Base-by-base conservation (phyloP, 1,284 basidiomycete genomes). In the Kwoniella shivajii region DNA sequence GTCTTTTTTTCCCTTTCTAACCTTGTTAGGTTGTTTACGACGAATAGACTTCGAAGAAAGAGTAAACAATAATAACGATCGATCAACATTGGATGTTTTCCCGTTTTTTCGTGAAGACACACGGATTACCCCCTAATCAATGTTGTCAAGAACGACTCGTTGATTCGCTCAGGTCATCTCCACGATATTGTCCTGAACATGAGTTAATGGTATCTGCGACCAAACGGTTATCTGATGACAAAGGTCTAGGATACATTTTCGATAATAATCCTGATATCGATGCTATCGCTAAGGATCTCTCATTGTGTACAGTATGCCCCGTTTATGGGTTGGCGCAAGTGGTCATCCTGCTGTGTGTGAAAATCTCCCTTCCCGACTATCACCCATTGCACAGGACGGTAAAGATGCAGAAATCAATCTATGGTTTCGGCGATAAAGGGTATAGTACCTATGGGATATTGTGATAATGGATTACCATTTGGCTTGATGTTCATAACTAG, bases 381-480 rank as follows among this genome's bases (percentile, higher is more conserved):
- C 2, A 11, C 39, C 54, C 3, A 52, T 57, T 13, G 57, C 59
- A 14, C 59, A 54, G 11, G 54, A 57, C n/a, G 64, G 57, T n/a
- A 54, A 57, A 1, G 63, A 61, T 39, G 60, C 64, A 4, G 62
- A 62, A 22, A 59, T 50, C 34, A 60, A 39, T 10, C 39, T 5
- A 20, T 2, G 16, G 16, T 13, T 18, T 13, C 27, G 10, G 27
- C 29, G 11, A 9, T 34, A 31, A 16, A 47, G 48, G 48, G 36
- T 27, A 36, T 50, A 16, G 66, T 68, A 6, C 66, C 66, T 27
- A 50, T 68, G 11, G 66, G 66, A 16, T 60, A 61, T 30, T 48
- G 56, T 24, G 22, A 44, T 10, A 30, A 41, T 10, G 61, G 66
- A 11, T 58, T 57, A 30, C 64, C 66, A 4, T 66, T 64, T 54